Base-by-base conservation (phyloP, 176 grass and related monocot genomes). In the Avena eriantha region DNA sequence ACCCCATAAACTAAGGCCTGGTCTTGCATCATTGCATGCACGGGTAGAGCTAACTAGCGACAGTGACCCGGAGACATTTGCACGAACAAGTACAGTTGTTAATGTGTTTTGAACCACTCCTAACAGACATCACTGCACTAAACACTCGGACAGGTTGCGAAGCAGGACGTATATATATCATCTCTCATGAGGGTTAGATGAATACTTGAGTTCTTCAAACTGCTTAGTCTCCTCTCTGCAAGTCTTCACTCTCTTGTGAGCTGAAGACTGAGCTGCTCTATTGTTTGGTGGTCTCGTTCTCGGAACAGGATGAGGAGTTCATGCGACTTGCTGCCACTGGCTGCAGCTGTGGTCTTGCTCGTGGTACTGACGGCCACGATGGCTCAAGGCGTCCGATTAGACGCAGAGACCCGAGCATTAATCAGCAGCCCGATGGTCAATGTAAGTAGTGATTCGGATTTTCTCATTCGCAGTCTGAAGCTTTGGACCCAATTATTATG, bases 301-400 rank as follows among this genome's bases (percentile, higher is more conserved):
- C 41, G 47, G 21, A 29, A 33, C 73, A 48, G 33, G 10, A 89
- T 82, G 88, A 89, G 69, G 12, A 73, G 43, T 49, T 80, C 47
- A 53, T 72, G 10, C 1, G 18, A 17, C 8, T 41, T 87, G 50
- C 8, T 53, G 35, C 4, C 48, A 76, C 22, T 60, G 65, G 49
- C 68, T 24, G 47, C 55, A 8, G 65, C 35, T 11, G 36, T 58
- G 64, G 29, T 87, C 39, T 29, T 91, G 57, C 4, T 91, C 41
- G 19, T 84, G 47, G 10, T 69, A 23, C 39, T 84, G 81, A 59
- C 8, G 26, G 15, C 66, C 66, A 74, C 47, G 65, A 33, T 79
- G 12, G 58, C 64, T 21, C 45, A 78, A 79, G 90, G 68, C 64
- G 92, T 95, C 29, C 73, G 88, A n/a, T n/a, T 95, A 84, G 90